These are phyloP conservation scores for Coleophoma crateriformis DNA, from an alignment of 2,329 filamentous ascomycete species.

Conservation along the genomic window DNA sequence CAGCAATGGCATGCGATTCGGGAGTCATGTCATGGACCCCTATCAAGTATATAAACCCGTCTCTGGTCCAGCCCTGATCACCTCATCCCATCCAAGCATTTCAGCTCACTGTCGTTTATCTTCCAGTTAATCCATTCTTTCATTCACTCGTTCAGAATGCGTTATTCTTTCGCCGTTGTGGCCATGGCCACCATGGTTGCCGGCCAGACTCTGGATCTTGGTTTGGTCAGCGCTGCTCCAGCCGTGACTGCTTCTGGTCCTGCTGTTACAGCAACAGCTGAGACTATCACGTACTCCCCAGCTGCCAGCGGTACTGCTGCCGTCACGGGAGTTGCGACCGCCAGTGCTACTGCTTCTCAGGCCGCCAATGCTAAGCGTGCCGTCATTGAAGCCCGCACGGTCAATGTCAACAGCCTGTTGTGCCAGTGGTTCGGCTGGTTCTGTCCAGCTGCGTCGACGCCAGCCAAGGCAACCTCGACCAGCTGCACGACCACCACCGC, in stretches of 20 bases:
- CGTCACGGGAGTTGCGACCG: constrained; percentile 11
- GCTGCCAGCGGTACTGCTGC: constrained; percentile 12
- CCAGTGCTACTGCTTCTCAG: constrained; percentile 6
- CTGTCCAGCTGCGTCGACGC: background rate
- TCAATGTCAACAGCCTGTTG: too few species aligned
- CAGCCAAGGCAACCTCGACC: background rate
- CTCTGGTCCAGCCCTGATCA: too few species aligned
- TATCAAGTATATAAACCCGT: too few species aligned
- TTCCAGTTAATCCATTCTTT: too few species aligned
- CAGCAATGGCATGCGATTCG: too few species aligned
- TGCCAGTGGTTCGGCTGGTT: background rate
- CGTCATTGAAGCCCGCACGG: background rate
- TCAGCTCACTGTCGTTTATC: too few species aligned
- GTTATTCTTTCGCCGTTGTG: constrained; percentile 4
- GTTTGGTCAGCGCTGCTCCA: constrained; percentile 7
- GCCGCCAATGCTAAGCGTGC: background rate
- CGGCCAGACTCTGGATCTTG: constrained; percentile 7
- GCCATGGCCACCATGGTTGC: constrained; percentile 9
- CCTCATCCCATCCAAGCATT: too few species aligned
- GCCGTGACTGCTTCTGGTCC: constrained; percentile 4
- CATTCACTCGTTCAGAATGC: constrained; percentile 3
- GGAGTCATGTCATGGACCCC: too few species aligned
- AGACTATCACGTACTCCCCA: constrained; percentile 6
- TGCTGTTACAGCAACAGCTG: background rate
- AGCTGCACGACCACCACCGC: background rate